phyloP scores from a whole-genome alignment of 139 green algal genomes.

The Volvox reticuliferus region DNA sequence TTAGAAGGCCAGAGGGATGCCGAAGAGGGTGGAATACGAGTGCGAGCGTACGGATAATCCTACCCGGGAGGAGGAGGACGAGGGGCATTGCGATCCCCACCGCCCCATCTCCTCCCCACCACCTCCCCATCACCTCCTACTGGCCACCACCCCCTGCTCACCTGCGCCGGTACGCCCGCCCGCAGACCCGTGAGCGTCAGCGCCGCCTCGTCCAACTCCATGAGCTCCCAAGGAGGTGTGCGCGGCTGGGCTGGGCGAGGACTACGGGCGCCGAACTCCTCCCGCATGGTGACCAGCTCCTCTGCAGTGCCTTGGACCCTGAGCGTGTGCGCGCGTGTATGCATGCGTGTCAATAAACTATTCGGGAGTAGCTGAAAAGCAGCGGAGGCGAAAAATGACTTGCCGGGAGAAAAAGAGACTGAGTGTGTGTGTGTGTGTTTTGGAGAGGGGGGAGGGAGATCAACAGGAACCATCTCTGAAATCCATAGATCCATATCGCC shows the following conservation, averaged over 20 bases:
- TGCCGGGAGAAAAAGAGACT: too few relatives aligned
- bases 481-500: too few relatives aligned
- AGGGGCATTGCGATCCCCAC: too few relatives aligned
- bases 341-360: too few relatives aligned
- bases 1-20: background rate
- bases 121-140: too few relatives aligned
- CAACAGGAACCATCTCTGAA: too few relatives aligned
- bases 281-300: conserved; percentile 39
- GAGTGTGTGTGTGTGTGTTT: too few relatives aligned
- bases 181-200: conserved; percentile 29
- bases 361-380: too few relatives aligned
- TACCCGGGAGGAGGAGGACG: background rate
- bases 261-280: conserved; percentile 25
- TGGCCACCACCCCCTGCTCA: background rate
- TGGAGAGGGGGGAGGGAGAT: background rate
- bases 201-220: conserved; percentile 31
- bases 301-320: conserved; percentile 8
- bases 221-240: conserved; percentile 50
- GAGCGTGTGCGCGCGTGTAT: background rate
- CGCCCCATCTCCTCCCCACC: background rate
- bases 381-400: too few relatives aligned
- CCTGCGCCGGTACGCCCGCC: conserved; percentile 32
- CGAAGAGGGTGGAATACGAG: background rate
- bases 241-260: conserved; percentile 44
- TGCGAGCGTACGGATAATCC: background rate